phyloP scores from a whole-genome alignment of 225 moss, liverwort and hornwort genomes.

The Marchantia polymorpha region DNA sequence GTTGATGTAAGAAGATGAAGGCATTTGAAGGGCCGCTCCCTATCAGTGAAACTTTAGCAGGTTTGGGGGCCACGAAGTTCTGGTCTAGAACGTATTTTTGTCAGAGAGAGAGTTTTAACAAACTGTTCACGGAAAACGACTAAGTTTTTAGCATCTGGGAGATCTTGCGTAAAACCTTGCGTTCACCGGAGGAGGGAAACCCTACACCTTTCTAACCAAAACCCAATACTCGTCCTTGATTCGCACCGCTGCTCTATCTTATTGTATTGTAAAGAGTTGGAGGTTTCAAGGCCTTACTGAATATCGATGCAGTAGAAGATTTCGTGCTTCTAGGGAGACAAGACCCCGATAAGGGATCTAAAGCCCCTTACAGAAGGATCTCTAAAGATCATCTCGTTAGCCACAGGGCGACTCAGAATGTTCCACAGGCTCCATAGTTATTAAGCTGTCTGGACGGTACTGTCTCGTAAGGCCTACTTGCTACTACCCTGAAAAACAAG shows the following conservation, averaged over 20 bases:
- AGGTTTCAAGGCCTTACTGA: not conserved
- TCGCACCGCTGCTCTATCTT: not conserved
- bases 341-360: not conserved
- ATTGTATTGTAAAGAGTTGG: not conserved
- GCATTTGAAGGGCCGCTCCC: too few species aligned
- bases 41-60: too few species aligned
- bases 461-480: not conserved
- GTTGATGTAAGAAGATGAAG: too few species aligned
- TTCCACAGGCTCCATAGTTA: not conserved
- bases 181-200: not conserved
- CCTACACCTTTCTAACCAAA: not conserved
- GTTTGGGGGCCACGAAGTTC: too few species aligned
- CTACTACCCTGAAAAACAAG: not conserved
- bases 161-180: not conserved
- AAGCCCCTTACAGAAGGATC: not conserved
- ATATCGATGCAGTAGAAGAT: not conserved
- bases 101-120: too few species aligned
- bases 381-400: not conserved
- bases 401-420: not conserved
- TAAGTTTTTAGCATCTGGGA: too few species aligned
- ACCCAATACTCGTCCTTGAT: not conserved
- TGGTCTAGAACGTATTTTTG: too few species aligned
- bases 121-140: too few species aligned
- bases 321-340: not conserved
- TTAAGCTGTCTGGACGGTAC: not conserved